Base-by-base conservation (phyloP, 2,329 filamentous ascomycete genomes). In the Xylariaceae sp. region DNA sequence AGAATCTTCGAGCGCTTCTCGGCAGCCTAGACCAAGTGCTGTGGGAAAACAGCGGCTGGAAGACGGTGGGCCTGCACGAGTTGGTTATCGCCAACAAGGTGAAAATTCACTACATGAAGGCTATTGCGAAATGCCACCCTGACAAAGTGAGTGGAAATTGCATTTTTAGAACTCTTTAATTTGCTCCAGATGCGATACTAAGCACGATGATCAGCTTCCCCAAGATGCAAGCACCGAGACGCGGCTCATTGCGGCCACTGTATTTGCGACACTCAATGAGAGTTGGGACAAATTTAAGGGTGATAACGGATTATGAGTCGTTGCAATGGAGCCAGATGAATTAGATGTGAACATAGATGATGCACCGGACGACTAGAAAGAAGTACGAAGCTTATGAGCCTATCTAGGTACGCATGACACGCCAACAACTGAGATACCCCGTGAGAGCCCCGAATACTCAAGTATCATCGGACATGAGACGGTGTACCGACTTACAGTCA, bases 91-190 rank as follows among this genome's bases (percentile, higher is more conserved):
- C 91, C 32, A 91, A 89, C 63, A 96, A 92, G 78, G 94, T 97
- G 70, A 99, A 99, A 81, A 87, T 99, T 60, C 79, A 88, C 56
- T 99, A 99, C 70, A 97, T 99, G 94, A 96, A 96, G 81, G 94
- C 92, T 5, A 97, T 99, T 79, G 89, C 87, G 10, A 97, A 96
- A 79, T 94, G 94, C 63, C 94, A 99, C 79, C 94, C 94, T 56
- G 94, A 99, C 71, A 99, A 99, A 87, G 94, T 96, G 78, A 72
- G 83, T 45, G 13, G n/a, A 16, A 12, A 43, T 36, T 37, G 8
- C 19, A 49, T 36, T 13, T 42, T 30, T 34, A n/a, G 7, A 34
- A 57, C 36, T 42, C 49, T 62, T 51, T 41, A 22, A 15, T 3
- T 9, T 53, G 22, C 15, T 26, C 5, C 29, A 32, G 21, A 22